Conservation (phyloP, 2,329 filamentous ascomycete species). For the Exophiala viscosa region DNA sequence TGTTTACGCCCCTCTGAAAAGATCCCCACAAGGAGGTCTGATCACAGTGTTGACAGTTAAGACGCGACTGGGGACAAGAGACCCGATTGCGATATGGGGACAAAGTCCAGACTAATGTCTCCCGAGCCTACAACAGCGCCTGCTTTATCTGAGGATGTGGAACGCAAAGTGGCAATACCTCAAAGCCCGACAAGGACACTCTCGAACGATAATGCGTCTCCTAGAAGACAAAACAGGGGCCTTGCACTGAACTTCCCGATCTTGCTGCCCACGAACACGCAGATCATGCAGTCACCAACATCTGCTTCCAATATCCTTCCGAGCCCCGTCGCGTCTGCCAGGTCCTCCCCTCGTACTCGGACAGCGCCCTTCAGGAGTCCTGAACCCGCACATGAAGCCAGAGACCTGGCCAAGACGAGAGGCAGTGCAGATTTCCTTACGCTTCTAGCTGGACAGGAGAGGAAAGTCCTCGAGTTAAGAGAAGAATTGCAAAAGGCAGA, state of each 20-base stretch:
- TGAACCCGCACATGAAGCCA: conserved; percentile 22
- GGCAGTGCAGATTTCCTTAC: conserved; percentile 72
- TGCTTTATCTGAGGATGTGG: not conserved
- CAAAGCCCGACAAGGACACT: conserved; percentile 8
- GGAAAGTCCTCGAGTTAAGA: conserved; percentile 81
- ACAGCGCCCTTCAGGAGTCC: conserved; percentile 10
- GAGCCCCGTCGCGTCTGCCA: conserved; percentile 22
- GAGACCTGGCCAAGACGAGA: conserved; percentile 32
- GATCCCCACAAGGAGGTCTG: not conserved
- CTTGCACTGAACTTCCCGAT: conserved; percentile 48
- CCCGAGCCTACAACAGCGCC: not conserved
- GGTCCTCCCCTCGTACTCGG: conserved; percentile 24
- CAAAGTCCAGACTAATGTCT: conserved; percentile 5
- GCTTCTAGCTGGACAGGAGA: conserved; percentile 86
- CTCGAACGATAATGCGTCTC: conserved; percentile 3
- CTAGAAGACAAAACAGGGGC: conserved; percentile 42
- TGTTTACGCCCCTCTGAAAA: not conserved
- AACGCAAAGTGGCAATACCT: not conserved
- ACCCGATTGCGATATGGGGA: conserved; percentile 1
- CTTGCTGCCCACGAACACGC: conserved; percentile 32
- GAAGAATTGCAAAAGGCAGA: conserved; percentile 88
- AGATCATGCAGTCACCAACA: conserved; percentile 31
- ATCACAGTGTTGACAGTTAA: conserved; percentile 1
- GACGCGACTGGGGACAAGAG: not conserved
- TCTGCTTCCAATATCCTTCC: conserved; percentile 30